A percentile compares a stretch with the other conserved stretches of the same genome.
These are phyloP conservation scores for Draba incana DNA, from an alignment of 345 rosid species.

Conservation along the genomic window DNA sequence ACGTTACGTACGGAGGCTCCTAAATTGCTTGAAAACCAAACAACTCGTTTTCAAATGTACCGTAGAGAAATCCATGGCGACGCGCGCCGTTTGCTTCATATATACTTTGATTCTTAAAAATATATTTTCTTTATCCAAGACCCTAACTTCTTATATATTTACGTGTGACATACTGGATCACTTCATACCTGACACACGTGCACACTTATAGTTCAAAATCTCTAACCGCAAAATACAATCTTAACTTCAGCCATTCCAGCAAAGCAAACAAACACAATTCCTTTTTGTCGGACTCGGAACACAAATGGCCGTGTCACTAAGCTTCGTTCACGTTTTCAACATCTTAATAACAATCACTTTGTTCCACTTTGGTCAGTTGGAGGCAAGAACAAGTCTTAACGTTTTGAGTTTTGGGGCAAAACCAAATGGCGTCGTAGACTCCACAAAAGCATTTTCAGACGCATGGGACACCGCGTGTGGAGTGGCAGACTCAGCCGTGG, in stretches of 20 bases:
- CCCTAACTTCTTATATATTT: slow-evolving; percentile 23
- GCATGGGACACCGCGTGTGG: slow-evolving; percentile 59
- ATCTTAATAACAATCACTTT: slow-evolving; percentile 10
- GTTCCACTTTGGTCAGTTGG: slow-evolving; percentile 10
- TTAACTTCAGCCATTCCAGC: not conserved
- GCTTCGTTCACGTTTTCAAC: slow-evolving; percentile 12
- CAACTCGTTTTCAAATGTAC: slow-evolving; percentile 22
- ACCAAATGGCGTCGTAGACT: slow-evolving; percentile 48
- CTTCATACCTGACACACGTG: slow-evolving; percentile 4
- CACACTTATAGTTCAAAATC: slow-evolving; percentile 12
- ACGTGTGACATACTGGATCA: not conserved
- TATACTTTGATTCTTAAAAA: slow-evolving; percentile 30
- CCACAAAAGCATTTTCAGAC: slow-evolving; percentile 46
- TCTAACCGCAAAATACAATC: slow-evolving; percentile 13
- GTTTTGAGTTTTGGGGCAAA: slow-evolving; percentile 52
- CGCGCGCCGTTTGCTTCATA: slow-evolving; percentile 44
- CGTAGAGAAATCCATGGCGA: slow-evolving; percentile 32
- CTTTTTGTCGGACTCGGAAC: not conserved
- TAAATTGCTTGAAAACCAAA: slow-evolving; percentile 32
- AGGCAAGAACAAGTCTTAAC: slow-evolving; percentile 43
- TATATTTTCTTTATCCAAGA: slow-evolving; percentile 25
- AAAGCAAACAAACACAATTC: not conserved
- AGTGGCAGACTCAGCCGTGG: slow-evolving; percentile 24
- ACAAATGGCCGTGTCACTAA: slow-evolving; percentile 31
- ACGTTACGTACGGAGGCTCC: slow-evolving; percentile 39